Percentiles rank a stretch among this genome's conserved stretches.
These are phyloP conservation scores for Casuarina equisetifolia DNA, from an alignment of 306 rosid species.

Conservation along the genomic window DNA sequence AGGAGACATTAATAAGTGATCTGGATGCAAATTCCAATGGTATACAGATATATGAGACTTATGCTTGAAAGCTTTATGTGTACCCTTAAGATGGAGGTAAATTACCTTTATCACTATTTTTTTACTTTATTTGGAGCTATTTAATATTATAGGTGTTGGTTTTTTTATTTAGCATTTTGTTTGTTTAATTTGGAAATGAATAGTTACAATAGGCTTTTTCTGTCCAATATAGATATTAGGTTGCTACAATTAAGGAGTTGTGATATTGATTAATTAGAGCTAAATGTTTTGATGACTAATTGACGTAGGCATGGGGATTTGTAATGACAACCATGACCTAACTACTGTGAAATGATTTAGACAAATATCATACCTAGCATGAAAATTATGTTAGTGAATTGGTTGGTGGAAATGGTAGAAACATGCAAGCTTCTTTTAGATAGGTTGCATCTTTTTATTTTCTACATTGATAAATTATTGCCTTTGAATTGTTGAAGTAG, in stretches of 20 bases:
- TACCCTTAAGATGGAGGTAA: slow-evolving; percentile 81
- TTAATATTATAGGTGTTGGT: no score
- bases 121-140: background rate
- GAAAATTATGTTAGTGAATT: slow-evolving; percentile 82
- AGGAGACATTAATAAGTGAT: background rate
- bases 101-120: background rate
- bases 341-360: slow-evolving; percentile 68
- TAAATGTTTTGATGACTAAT: slow-evolving; percentile 1
- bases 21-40: slow-evolving; percentile 29
- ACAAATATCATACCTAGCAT: slow-evolving; percentile 63
- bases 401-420: slow-evolving; percentile 93
- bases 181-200: no score
- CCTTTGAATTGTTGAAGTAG: slow-evolving; percentile 44
- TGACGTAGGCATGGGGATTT: slow-evolving; percentile 50
- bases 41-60: slow-evolving; percentile 58
- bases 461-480: slow-evolving; percentile 65
- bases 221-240: background rate
- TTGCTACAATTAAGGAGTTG: background rate
- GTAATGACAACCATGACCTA: slow-evolving; percentile 55
- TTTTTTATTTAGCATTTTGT: no score
- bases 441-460: slow-evolving; percentile 55
- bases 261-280: background rate
- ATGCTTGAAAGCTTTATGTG: slow-evolving; percentile 61
- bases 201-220: background rate
- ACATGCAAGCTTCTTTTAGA: slow-evolving; percentile 77